Evolutionary conservation across 345 rosid species (phyloP), one percentile per base, ranked within the genome.

Genomic region (Euphorbia tirucalli): DNA sequence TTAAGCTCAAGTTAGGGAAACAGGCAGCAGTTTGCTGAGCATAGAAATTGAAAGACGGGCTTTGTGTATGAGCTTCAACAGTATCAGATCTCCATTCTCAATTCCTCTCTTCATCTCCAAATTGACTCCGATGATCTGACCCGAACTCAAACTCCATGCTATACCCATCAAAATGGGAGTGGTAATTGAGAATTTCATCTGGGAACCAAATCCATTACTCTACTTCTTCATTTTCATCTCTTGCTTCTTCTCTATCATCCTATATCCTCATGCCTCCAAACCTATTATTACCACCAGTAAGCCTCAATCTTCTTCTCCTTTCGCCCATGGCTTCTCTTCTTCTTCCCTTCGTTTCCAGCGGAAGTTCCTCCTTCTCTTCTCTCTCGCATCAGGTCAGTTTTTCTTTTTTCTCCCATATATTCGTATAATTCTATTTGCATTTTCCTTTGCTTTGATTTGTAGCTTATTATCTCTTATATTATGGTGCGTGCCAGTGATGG

Each of bases 301-400:
- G 55, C 75, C 78, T 61, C 68, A 24, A 15, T 65, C 65, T n/a
- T 35, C 41, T 6, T 61, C 69, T 65, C 54, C 37, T 6, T 25
- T 46, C 16, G 22, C 2, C 5, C 58, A 49, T 15, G 41, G 5
- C 25, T 44, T 78, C 62, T 69, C 90, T 7, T 57, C 82, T 58
- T 68, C 88, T 54, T 75, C 84, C 66, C 75, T 74, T 31, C 85
- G 86, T 4, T 90, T 87, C 81, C 95, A 85, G 57, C 87, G 89
- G 22, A 80, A 82, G 78, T 90, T 92, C 79, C 81, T 95, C 66
- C 52, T 87, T 74, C 66, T 90, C 60, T 90, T 82, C 77, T 83
- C 89, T 54, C 86, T 94, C 76, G 89, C 95, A 64, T 87, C 98
- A 82, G 96, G 98, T 92, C 46, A 7, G 1, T 31, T 35, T 18